phyloP scores from a whole-genome alignment of 225 moss, liverwort and hornwort genomes.

The Takakia lepidozioides region DNA sequence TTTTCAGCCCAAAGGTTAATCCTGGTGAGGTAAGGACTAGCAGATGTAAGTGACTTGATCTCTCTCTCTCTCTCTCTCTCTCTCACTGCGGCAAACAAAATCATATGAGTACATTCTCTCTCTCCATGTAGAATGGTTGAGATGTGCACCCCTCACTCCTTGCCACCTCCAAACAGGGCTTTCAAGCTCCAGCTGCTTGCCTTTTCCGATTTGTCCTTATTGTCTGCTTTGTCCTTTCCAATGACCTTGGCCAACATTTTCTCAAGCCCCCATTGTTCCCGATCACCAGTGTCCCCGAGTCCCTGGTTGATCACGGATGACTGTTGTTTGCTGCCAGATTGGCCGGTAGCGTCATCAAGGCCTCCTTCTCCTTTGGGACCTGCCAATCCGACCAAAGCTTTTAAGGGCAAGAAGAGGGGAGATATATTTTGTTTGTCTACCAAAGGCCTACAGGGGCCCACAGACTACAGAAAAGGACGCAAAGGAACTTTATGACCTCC shows the following conservation, averaged over 20 bases:
- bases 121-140: no score
- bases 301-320: conserved; percentile 85
- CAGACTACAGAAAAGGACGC: no score
- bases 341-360: conserved; percentile 95
- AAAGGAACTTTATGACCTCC: background rate
- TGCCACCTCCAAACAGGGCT: conserved; percentile 27
- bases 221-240: conserved; percentile 42
- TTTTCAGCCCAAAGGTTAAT: no score
- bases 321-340: conserved; percentile 87
- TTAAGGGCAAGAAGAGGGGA: conserved; percentile 1
- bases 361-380: conserved; percentile 98
- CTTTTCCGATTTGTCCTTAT: conserved; percentile 18
- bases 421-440: background rate
- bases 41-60: no score
- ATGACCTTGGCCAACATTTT: conserved; percentile 73
- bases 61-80: no score
- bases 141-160: conserved; percentile 35
- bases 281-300: conserved; percentile 62
- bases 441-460: no score
- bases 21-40: no score
- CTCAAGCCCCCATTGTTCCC: conserved; percentile 72
- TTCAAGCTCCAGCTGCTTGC: conserved; percentile 30
- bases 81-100: no score
- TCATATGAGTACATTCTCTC: no score
- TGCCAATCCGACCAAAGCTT: no score